Base-by-base conservation (phyloP, 2,329 filamentous ascomycete species). In the Epichloe baconii region DNA sequence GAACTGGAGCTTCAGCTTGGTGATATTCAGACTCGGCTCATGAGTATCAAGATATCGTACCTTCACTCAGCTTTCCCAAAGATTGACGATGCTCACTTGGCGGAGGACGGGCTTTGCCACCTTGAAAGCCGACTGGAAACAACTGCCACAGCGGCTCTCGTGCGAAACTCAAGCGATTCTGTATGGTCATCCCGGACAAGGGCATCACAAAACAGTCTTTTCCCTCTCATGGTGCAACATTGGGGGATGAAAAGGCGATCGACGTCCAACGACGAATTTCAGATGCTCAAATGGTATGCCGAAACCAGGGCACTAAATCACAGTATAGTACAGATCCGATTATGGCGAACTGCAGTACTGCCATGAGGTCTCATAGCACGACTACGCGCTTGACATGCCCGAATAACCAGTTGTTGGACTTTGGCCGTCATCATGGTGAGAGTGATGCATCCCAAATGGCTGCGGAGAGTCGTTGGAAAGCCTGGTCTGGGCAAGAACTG, bases 1-100 rank as follows among this genome's bases (percentile, higher is more conserved):
- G 77, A 82, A 52, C 67, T 83, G 11, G 77, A 83, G 58, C 65
- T 68, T 34, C 72, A 80, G 51, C 71, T 83, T 3, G 77, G 78
- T 34, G 67, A 70, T 49, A 66, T 67, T 3, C 62, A 62, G 19
- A 69, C 68, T 15, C 68, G 73, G 36, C 82, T 78, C 55, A 63
- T 82, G 47, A 70, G 70, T 3, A 66, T 82, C 15, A 67, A 67
- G 19, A 56, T 83, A 7, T 72, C 66, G 6, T 83, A 82, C 57
- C 68, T 68, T 2, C 78, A 83, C 57, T 78, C 79, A 0, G 75
- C 71, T 0, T 81, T 82, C 58, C 70, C 73, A 0, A 60, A 65
- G 17, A 61, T 61, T 12, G 60, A 52, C 8, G 52, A 57, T 4
- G 36, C 52, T 2, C 59, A 61, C 14, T 53, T 57, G 7, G 44